Evolutionary conservation across 192 early-diverging fungal species (phyloP).

Genomic region (Coemansia javaensis): DNA sequence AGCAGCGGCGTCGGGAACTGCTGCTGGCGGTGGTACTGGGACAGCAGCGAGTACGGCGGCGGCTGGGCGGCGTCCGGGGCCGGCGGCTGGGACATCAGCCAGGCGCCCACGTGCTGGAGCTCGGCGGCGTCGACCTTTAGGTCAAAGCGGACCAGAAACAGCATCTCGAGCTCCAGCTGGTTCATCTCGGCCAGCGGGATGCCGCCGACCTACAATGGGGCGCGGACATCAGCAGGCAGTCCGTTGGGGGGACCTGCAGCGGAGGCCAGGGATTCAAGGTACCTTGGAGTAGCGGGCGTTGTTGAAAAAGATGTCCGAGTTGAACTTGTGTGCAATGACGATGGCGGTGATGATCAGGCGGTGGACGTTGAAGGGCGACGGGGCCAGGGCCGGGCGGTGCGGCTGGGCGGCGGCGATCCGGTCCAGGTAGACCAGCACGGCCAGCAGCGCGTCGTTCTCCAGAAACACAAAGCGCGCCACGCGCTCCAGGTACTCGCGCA

Average conservation of each 20-base stretch:
- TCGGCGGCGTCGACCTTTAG: conserved; percentile 59
- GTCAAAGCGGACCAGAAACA: conserved; percentile 68
- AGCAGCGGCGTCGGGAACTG: conserved; percentile 3
- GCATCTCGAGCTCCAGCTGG: conserved; percentile 68
- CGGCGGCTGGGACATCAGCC: conserved; percentile 34
- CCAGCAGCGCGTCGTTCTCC: conserved; percentile 61
- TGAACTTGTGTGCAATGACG: conserved; percentile 69
- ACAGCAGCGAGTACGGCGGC: conserved; percentile 7
- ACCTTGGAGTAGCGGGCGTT: conserved; percentile 67
- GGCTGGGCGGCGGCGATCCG: conserved; percentile 50
- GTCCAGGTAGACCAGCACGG: conserved; percentile 72
- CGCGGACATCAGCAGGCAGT: no score
- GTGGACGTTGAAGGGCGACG: conserved; percentile 67
- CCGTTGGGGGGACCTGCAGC: neutral
- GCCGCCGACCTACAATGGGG: conserved; percentile 70
- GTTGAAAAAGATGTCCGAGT: conserved; percentile 68
- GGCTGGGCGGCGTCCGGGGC: neutral
- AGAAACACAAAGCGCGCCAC: conserved; percentile 67
- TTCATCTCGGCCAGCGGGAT: conserved; percentile 66
- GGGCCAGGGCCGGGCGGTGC: conserved; percentile 51
- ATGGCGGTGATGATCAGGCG: conserved; percentile 65
- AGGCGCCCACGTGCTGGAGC: conserved; percentile 59
- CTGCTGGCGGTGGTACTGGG: conserved; percentile 9
- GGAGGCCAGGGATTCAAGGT: neutral
- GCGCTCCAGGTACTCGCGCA: conserved; percentile 61